Evolutionary conservation across 2,329 filamentous ascomycete species (phyloP).

Genomic region (Fusarium verrucosum): DNA sequence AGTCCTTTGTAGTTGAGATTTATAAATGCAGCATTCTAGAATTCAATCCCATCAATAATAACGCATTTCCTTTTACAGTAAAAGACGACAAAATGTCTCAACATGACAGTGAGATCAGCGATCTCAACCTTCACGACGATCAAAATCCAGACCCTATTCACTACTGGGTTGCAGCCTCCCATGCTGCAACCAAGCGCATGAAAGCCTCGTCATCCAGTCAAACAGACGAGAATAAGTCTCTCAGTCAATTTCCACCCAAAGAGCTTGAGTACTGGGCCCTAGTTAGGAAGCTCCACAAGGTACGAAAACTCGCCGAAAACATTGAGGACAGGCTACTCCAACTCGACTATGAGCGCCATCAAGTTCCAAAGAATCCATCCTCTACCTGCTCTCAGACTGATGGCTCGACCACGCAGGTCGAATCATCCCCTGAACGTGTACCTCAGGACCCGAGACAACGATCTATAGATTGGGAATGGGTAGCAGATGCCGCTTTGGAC

Average conservation of each 20-base stretch:
- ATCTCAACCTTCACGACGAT: background rate
- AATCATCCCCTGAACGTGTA: background rate
- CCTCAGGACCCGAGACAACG: no score
- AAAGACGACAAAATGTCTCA: background rate
- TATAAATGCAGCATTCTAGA: no score
- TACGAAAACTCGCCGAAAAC: background rate
- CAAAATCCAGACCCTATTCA: background rate
- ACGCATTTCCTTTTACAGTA: no score
- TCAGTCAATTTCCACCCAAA: background rate
- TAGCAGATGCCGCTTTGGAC: background rate
- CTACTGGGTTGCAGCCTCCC: background rate
- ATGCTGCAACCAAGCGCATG: background rate
- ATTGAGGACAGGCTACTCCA: background rate
- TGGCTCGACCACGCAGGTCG: background rate
- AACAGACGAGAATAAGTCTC: background rate
- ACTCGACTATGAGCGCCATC: background rate
- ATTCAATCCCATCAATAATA: no score
- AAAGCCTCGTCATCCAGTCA: no score
- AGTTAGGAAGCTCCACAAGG: background rate
- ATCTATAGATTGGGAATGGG: background rate
- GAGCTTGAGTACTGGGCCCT: background rate
- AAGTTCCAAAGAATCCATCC: rapidly evolving
- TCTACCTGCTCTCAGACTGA: background rate
- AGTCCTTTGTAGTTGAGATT: no score
- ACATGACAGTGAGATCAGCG: background rate